Evolutionary conservation across 176 grass and related monocot species (phyloP).

Genomic region (Echinochloa phyllopogon): DNA sequence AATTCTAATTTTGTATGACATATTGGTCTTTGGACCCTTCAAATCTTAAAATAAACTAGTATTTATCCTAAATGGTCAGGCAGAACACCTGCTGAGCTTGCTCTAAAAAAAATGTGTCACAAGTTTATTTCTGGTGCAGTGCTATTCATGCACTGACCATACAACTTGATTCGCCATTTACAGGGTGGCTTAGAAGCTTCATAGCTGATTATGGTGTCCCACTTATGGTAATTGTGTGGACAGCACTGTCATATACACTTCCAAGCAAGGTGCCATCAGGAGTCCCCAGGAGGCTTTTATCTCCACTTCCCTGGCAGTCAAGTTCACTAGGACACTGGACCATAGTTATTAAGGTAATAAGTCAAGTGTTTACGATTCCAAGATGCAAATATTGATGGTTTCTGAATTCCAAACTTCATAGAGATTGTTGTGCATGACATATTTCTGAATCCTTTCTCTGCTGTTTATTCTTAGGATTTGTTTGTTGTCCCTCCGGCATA

Average conservation of each 20-base stretch:
- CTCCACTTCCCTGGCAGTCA: slow-evolving; percentile 88
- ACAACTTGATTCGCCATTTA: slow-evolving; percentile 18
- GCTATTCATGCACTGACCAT: slow-evolving; percentile 15
- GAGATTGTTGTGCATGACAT: neutral
- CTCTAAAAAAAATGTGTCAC: neutral
- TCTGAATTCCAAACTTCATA: neutral
- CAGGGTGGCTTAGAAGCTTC: slow-evolving; percentile 87
- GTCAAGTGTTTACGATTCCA: neutral
- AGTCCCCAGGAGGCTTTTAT: slow-evolving; percentile 80
- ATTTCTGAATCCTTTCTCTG: slow-evolving; percentile 8
- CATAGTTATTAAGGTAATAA: slow-evolving; percentile 68
- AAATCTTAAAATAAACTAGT: neutral
- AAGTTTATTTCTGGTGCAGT: neutral
- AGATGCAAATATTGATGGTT: neutral
- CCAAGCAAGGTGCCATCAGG: slow-evolving; percentile 70
- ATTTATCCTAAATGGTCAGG: slow-evolving; percentile 10
- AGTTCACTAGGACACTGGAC: slow-evolving; percentile 79
- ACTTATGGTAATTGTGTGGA: slow-evolving; percentile 91
- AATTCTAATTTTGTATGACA: neutral
- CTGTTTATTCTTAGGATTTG: slow-evolving; percentile 69
- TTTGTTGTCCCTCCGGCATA: slow-evolving; percentile 74
- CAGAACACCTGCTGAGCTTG: too few species aligned
- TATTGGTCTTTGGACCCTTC: neutral
- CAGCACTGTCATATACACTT: slow-evolving; percentile 71
- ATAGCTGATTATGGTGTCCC: slow-evolving; percentile 93